Conservation (phyloP, 2,329 filamentous ascomycete species). For the Trichoderma sp. region DNA sequence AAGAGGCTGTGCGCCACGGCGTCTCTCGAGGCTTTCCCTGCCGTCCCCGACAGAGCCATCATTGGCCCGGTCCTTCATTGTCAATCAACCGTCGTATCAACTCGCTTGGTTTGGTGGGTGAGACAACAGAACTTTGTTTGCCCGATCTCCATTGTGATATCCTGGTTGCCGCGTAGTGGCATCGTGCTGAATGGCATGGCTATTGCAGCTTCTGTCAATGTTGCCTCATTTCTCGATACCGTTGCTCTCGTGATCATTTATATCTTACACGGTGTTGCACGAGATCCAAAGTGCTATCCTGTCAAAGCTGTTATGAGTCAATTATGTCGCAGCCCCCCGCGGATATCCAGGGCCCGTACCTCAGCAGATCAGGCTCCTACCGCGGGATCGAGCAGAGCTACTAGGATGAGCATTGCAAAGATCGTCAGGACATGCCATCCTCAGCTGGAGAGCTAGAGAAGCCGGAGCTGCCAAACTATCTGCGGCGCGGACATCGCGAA, state of each 20-base stretch:
- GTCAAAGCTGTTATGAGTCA: not conserved
- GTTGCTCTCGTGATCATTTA: not conserved
- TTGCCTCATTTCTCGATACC: not conserved
- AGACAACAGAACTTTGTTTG: not conserved
- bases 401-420: not conserved
- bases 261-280: too few species aligned
- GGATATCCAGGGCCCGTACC: not conserved
- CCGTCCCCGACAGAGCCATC: not conserved
- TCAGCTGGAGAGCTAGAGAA: not conserved
- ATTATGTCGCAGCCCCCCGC: not conserved
- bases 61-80: not conserved
- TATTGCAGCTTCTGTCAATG: not conserved
- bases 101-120: not conserved
- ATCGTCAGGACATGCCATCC: conserved; percentile 2
- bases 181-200: not conserved
- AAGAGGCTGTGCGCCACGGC: conserved; percentile 13
- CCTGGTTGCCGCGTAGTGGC: not conserved
- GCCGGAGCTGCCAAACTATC: not conserved
- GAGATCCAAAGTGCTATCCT: too few species aligned
- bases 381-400: not conserved
- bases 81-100: not conserved
- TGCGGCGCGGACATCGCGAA: conserved; percentile 3
- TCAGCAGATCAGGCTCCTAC: conserved; percentile 6
- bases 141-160: conserved; percentile 1
- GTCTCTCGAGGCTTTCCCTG: conserved; percentile 3